Evolutionary conservation across 352 stramenopile genomes (phyloP), one percentile per base, ranked within the genome.

Genomic region (Peronosclerospora sorghi): DNA sequence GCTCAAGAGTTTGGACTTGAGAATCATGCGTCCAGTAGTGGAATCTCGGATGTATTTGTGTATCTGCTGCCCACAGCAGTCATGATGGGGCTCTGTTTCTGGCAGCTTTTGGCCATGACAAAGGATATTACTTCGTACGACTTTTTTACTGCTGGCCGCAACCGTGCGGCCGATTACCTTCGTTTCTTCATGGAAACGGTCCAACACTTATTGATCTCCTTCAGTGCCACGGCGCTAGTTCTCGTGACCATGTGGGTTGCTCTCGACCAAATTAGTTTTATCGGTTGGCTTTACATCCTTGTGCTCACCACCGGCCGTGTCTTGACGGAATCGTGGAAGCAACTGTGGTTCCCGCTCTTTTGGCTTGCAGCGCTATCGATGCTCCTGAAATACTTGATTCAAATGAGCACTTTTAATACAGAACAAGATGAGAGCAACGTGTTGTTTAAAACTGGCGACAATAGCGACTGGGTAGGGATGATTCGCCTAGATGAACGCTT

Each of bases 61-160:
- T 93, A 93, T 41, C 43, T 93, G 17, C 49, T 86, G 9, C 80
- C 80, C 2, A 90, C 75, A 1, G 64, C 67, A 0, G 45, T 83
- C 4, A 55, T 89, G 47, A 88, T 81, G 48, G 70, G 63, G 13
- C 42, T 93, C 20, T 81, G 75, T 39, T 88, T 87, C 37, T 93
- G 80, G 80, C 80, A 93, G 36, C 51, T 93, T 12, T 63, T 68
- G 19, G 83, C 75, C 21, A 76, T 93, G 47, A 74, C 76, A 55
- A 79, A 73, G 39, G 60, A 71, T 0, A 58, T 89, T 6, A 55
- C 68, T 5, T 47, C 62, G 19, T 88, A 87, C 45, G 61, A 85
- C 20, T 60, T 85, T 4, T 73, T 89, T 32, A 72, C 65, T 15
- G 59, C 63, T 14, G 76, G 73, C 9, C 52, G 73, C 48, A 86